Evolutionary conservation across 257 asterid species (phyloP), one percentile per base, ranked within the genome.

Genomic region (Salvia splendens): DNA sequence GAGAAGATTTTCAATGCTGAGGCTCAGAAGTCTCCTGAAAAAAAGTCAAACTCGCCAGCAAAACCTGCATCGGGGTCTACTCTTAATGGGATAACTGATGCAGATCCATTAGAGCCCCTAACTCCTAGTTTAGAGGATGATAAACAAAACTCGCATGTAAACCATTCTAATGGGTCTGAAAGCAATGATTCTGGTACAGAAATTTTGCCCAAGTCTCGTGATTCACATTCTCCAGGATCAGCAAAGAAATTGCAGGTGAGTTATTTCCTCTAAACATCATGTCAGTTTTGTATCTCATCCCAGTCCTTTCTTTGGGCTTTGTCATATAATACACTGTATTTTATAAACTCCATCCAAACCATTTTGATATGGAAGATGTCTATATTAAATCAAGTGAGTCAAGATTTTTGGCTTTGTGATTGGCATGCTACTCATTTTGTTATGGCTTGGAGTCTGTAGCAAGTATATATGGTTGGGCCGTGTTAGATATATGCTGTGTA

Each of bases 51-150:
- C 30, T 74, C 82, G 38, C 81, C 82, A 41, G 40, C 80, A 41
- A 85, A 83, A 74, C 85, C 75, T 53, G 80, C 69, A 59, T 68
- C 87, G 30, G 88, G 77, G 20, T 76, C 92, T 68, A 61, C 76
- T 66, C 73, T 69, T 63, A 68, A 64, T 56, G 89, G 68, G 55
- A 70, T 70, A 61, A 42, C 71, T 61, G 77, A 70, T 53, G 67
- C 77, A 72, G 74, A 56, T 66, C 67, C 80, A 9, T 47, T 67
- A 24, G 78, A 63, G 68, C 70, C 79, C 61, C 33, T 49, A 61
- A 70, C 87, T 51, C 81, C 80, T 35, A 73, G 45, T 68, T 43
- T 72, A 60, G 74, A 75, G 64, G 63, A 69, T 70, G 91, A 71
- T 67, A 78, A 76, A 40, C 81, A 70, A 65, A 47, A 51, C n/a